A percentile compares a stretch with the other conserved stretches of the same genome.
phyloP scores from a whole-genome alignment of 805 yeast species.

The Nakazawaea pomicola region DNA sequence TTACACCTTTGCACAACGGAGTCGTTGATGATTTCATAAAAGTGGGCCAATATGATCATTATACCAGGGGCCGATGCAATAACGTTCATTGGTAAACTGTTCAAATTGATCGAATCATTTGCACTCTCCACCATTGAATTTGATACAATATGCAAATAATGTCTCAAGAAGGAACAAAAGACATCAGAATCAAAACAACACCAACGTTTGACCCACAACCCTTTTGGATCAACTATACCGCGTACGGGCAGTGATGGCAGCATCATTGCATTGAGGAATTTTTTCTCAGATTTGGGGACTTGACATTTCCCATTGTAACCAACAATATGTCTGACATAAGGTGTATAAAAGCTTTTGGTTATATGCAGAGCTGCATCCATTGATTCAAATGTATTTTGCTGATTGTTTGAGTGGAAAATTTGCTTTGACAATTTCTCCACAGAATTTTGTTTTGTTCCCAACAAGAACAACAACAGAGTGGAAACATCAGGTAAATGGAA shows the following conservation, averaged over 20 bases:
- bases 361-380: conserved; percentile 4
- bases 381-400: background rate
- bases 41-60: conserved; percentile 37
- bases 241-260: conserved; percentile 33
- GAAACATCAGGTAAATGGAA: conserved; percentile 52
- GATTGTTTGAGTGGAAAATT: conserved; percentile 6
- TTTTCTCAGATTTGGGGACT: conserved; percentile 23
- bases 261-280: conserved; percentile 29
- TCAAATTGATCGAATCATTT: background rate
- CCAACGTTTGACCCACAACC: conserved; percentile 63
- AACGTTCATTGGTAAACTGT: conserved; percentile 7
- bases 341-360: conserved; percentile 17
- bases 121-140: conserved; percentile 16
- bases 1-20: conserved; percentile 9
- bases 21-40: conserved; percentile 34
- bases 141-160: conserved; percentile 37
- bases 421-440: conserved; percentile 24
- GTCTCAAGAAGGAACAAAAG: conserved; percentile 57
- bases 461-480: conserved; percentile 48
- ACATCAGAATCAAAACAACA: conserved; percentile 49
- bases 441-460: conserved; percentile 47
- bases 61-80: conserved; percentile 39
- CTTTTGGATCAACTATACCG: conserved; percentile 54
- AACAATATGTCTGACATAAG: conserved; percentile 20
- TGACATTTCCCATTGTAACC: conserved; percentile 14